These are phyloP conservation scores for Aspergillus conjunctus DNA, from an alignment of 495 filamentous ascomycete species.

Conservation along the genomic window DNA sequence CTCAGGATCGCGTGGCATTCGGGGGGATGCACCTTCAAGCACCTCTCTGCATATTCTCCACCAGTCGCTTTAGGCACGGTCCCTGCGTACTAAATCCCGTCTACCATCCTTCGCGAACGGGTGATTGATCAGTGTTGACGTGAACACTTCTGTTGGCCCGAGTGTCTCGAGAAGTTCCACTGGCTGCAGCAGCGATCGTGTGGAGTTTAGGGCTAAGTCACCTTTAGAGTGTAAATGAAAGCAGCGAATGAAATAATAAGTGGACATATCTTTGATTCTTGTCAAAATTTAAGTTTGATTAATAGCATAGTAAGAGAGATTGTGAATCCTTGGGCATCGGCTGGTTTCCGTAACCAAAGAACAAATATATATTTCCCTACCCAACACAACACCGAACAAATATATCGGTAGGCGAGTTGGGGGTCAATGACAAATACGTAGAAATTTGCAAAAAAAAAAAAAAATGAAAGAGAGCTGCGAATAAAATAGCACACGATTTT, in stretches of 20 bases:
- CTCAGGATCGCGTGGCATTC: background rate
- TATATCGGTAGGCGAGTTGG: background rate
- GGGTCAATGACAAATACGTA: background rate
- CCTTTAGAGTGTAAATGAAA: too few species aligned
- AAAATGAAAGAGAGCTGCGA: background rate
- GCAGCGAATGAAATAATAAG: too few species aligned
- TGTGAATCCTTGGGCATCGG: too few species aligned
- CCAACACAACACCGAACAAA: too few species aligned
- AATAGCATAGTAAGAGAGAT: too few species aligned
- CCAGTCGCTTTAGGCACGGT: conserved; percentile 12
- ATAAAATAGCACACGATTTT: background rate
- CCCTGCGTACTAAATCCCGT: background rate
- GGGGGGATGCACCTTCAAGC: background rate
- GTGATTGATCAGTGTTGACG: background rate
- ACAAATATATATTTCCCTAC: too few species aligned
- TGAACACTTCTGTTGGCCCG: conserved; percentile 10
- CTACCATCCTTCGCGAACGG: background rate
- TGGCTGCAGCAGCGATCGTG: conserved; percentile 9
- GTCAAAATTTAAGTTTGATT: too few species aligned
- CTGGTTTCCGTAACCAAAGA: too few species aligned
- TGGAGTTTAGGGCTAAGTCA: conserved; percentile 8
- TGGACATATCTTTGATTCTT: too few species aligned
- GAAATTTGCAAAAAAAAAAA: background rate
- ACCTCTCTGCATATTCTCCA: background rate
- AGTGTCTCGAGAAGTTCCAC: conserved; percentile 7